These are phyloP conservation scores for Viola odorata DNA, from an alignment of 345 rosid species.

Conservation along the genomic window DNA sequence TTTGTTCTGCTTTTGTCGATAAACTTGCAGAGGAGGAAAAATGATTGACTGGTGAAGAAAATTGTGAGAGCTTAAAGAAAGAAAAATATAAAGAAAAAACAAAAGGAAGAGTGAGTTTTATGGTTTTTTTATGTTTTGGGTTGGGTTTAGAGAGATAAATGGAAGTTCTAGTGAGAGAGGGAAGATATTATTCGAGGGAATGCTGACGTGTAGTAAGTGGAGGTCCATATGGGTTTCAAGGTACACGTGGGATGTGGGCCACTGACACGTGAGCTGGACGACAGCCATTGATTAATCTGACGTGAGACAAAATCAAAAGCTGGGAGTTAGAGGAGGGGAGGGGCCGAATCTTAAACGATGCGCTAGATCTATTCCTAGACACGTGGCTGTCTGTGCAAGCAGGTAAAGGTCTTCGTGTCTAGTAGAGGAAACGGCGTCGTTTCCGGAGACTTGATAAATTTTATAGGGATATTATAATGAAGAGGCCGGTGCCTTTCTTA, in stretches of 20 bases:
- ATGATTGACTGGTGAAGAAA: conserved; percentile 10
- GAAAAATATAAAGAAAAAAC: neutral
- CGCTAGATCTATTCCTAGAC: neutral
- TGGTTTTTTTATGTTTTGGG: neutral
- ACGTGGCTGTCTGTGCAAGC: neutral
- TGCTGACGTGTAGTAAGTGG: conserved; percentile 3
- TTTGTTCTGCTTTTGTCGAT: neutral
- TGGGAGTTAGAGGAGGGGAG: conserved; percentile 1
- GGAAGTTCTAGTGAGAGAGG: neutral
- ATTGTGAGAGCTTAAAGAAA: neutral
- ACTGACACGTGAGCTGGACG: neutral
- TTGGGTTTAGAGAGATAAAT: neutral
- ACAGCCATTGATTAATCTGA: neutral
- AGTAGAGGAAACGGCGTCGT: too few species aligned
- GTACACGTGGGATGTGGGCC: neutral
- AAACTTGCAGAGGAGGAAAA: neutral
- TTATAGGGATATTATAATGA: too few species aligned
- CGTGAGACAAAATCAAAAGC: conserved; percentile 10
- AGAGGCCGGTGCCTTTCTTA: too few species aligned
- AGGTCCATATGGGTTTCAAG: neutral
- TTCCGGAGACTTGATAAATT: too few species aligned
- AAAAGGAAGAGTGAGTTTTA: neutral
- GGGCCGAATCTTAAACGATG: neutral
- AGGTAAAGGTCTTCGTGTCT: neutral
- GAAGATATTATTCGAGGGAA: conserved; percentile 1